Base-by-base conservation (phyloP, 139 green algal species). In the Chlorella ohadii region DNA sequence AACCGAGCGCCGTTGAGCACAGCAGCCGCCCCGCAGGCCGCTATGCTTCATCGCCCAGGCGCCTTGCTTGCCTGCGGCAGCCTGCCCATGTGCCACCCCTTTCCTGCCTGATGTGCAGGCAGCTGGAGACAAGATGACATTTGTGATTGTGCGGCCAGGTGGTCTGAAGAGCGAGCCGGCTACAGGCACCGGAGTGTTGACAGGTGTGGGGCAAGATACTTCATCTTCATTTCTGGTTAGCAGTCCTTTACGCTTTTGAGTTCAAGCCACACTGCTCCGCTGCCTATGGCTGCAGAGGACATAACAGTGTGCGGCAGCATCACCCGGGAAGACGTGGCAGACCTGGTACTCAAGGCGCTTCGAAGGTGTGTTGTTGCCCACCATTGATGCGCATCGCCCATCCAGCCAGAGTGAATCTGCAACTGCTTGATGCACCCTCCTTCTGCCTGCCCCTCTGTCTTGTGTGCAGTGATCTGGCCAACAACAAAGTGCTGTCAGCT, bases 91-190 rank as follows among this genome's bases (percentile, higher is more conserved):
- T 34, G 15, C 67, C 41, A 19, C 20, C 4, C n/a, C n/a, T n/a
- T 59, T 59, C 51, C 51, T 20, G 51, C 15, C n/a, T n/a, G n/a
- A n/a, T 59, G 51, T 23, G 22, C 72, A 85, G 73, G 82, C 74
- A 39, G 47, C 82, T 36, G 56, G 70, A n/a, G 64, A 44, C 39
- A 65, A 83, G 73, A 95, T 99, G 89, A 68, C 92, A 0, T 99
- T 88, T 78, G 89, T 93, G 25, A 99, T 99, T 84, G 91, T 99
- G 34, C 90, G 97, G 23, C 97, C 97, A 0, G 97, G 97, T 31
- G 97, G 97, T 65, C 90, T 99, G 1, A 95, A 96, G 72, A 95
- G 85, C 3, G 97, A 99, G 67, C 61, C 90, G n/a, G 86, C 89
- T 28, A 98, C 95, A 0, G 93, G 93, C 44, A 94, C 78, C 3